Conservation (phyloP, 768 basidiomycete genomes). For the Suillus occidentalis region DNA sequence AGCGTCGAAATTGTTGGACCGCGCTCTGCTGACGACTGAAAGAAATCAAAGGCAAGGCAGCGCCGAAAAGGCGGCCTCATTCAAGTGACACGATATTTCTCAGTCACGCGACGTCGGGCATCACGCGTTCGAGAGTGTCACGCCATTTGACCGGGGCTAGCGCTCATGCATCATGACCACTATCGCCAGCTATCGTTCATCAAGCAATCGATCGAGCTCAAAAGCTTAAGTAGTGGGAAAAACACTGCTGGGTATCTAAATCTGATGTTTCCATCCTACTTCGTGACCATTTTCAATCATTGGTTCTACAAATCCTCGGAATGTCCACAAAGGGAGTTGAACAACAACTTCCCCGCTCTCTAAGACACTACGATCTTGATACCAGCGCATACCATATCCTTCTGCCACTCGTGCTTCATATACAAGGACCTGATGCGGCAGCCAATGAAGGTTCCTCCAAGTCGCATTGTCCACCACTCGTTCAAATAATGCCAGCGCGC, state of each 20-base stretch:
- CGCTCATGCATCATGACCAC: not conserved
- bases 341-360: slow-evolving; percentile 10
- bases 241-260: not conserved
- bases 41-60: slow-evolving; percentile 6
- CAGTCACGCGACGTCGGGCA: slow-evolving; percentile 23
- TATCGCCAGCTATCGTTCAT: not conserved
- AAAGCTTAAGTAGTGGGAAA: not conserved
- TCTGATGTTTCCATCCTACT: slow-evolving; percentile 55
- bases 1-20: not conserved
- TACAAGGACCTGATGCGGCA: slow-evolving; percentile 60
- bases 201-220: not conserved
- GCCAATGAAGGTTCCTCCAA: slow-evolving; percentile 68
- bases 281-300: slow-evolving; percentile 70
- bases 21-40: not conserved
- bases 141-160: not conserved
- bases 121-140: slow-evolving; percentile 23
- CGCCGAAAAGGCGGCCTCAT: not conserved
- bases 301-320: slow-evolving; percentile 67
- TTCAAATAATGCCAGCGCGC: slow-evolving; percentile 50
- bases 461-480: slow-evolving; percentile 51
- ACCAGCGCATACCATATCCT: slow-evolving; percentile 72
- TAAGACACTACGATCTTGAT: slow-evolving; percentile 41
- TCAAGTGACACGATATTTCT: slow-evolving; percentile 10
- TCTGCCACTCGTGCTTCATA: slow-evolving; percentile 60
- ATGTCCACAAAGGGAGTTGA: slow-evolving; percentile 42